These are phyloP conservation scores for Kwoniella dejecticola DNA, from an alignment of 768 basidiomycete species.

Conservation along the genomic window DNA sequence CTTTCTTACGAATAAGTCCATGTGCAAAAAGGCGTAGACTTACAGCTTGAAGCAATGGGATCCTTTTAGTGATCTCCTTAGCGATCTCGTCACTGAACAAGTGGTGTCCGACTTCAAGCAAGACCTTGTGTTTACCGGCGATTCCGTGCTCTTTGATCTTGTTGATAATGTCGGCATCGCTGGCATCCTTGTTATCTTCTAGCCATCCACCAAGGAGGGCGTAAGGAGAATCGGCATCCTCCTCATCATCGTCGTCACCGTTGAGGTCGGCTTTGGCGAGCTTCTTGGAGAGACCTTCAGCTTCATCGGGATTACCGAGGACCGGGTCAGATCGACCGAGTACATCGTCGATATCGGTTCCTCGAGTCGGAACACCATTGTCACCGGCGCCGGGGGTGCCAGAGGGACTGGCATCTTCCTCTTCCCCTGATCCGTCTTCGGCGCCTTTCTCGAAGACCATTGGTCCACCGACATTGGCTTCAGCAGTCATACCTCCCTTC, in stretches of 20 bases:
- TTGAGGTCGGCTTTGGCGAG: slow-evolving; percentile 69
- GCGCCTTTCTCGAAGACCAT: slow-evolving; percentile 57
- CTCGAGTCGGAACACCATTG: slow-evolving; percentile 39
- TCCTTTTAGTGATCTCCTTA: slow-evolving; percentile 60
- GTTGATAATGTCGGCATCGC: slow-evolving; percentile 57
- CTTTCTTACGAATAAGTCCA: not conserved
- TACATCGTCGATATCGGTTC: slow-evolving; percentile 73
- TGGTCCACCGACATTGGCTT: slow-evolving; percentile 51
- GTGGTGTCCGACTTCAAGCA: slow-evolving; percentile 77
- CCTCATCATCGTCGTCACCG: slow-evolving; percentile 78
- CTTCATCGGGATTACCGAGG: slow-evolving; percentile 54
- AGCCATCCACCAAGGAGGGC: slow-evolving; percentile 80
- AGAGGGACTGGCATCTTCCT: slow-evolving; percentile 38
- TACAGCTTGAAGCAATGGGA: slow-evolving; percentile 75
- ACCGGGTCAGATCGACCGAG: slow-evolving; percentile 62
- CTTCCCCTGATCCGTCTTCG: slow-evolving; percentile 52
- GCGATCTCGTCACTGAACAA: slow-evolving; percentile 73
- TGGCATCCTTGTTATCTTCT: slow-evolving; percentile 66
- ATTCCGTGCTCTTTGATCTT: slow-evolving; percentile 89
- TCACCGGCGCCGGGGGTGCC: slow-evolving; percentile 19
- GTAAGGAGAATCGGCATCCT: slow-evolving; percentile 84
- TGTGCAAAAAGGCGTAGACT: slow-evolving; percentile 35
- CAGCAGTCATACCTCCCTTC: slow-evolving; percentile 54
- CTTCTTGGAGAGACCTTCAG: slow-evolving; percentile 72
- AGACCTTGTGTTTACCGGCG: slow-evolving; percentile 89